phyloP scores from a whole-genome alignment of 306 rosid genomes.

The Lathyrus oleraceus region DNA sequence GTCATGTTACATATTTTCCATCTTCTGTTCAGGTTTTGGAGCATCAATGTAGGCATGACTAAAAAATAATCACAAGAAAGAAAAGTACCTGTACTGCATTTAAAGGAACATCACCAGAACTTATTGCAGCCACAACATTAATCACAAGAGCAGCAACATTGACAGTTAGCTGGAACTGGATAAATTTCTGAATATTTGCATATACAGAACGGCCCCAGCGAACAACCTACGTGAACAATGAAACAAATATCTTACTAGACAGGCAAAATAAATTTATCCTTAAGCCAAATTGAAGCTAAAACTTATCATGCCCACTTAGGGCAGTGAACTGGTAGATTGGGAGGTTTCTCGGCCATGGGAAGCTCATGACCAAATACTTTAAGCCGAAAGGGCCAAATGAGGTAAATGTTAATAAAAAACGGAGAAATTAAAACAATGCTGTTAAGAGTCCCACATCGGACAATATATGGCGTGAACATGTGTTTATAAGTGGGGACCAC shows the following conservation, averaged over 20 bases:
- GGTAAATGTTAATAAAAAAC: slow-evolving; percentile 4
- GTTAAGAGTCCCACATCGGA: too few relatives aligned
- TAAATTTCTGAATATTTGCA: slow-evolving; percentile 97
- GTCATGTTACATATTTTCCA: slow-evolving; percentile 2
- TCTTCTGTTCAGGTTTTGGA: slow-evolving; percentile 26
- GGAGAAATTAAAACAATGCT: slow-evolving; percentile 14
- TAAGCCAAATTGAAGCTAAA: slow-evolving; percentile 22
- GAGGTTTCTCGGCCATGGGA: slow-evolving; percentile 20
- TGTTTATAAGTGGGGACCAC: too few relatives aligned
- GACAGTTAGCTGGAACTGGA: slow-evolving; percentile 97
- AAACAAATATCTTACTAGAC: slow-evolving; percentile 18
- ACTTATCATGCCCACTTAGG: not conserved
- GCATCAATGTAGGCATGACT: slow-evolving; percentile 15
- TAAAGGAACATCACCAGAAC: slow-evolving; percentile 81
- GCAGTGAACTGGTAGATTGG: slow-evolving; percentile 15
- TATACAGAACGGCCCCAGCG: slow-evolving; percentile 99
- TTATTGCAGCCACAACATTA: slow-evolving; percentile 89
- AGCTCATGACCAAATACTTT: slow-evolving; percentile 25
- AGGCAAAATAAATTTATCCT: slow-evolving; percentile 29
- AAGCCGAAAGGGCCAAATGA: slow-evolving; percentile 8
- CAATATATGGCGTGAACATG: too few relatives aligned
- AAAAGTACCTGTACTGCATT: slow-evolving; percentile 83
- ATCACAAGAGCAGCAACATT: slow-evolving; percentile 96
- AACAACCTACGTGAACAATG: slow-evolving; percentile 67
- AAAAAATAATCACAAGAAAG: slow-evolving; percentile 10